phyloP scores from a whole-genome alignment of 192 early-diverging fungal genomes.

The Coemansia sp. region DNA sequence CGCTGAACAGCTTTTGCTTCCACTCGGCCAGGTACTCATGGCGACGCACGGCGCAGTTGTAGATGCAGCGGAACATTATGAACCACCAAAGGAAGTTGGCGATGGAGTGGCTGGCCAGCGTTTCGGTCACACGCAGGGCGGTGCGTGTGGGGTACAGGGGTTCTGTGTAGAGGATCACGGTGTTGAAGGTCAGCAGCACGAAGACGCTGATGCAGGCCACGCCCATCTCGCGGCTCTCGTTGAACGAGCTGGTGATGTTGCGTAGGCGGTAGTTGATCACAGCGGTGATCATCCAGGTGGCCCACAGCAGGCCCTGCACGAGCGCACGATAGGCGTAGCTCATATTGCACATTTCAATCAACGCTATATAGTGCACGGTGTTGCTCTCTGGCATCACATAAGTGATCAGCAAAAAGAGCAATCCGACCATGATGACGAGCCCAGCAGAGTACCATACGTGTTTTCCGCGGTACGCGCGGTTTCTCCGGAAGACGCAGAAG shows the following conservation, averaged over 20 bases:
- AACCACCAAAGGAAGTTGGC: constrained; percentile 53
- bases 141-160: constrained; percentile 33
- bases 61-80: constrained; percentile 50
- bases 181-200: constrained; percentile 41
- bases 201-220: constrained; percentile 42
- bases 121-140: constrained; percentile 22
- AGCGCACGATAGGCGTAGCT: constrained; percentile 40
- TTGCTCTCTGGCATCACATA: constrained; percentile 26
- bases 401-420: constrained; percentile 31
- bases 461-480: constrained; percentile 36
- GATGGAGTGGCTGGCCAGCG: constrained; percentile 26
- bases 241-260: constrained; percentile 52
- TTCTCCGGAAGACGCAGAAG: constrained; percentile 44
- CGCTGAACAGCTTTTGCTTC: constrained; percentile 45
- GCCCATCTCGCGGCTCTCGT: constrained; percentile 45
- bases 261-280: constrained; percentile 40
- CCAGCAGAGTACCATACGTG: constrained; percentile 20
- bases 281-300: constrained; percentile 39
- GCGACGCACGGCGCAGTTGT: constrained; percentile 38
- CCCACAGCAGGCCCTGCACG: constrained; percentile 41
- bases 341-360: constrained; percentile 45
- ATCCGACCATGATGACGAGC: constrained; percentile 8
- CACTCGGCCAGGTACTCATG: constrained; percentile 31
- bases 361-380: constrained; percentile 30
- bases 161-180: constrained; percentile 35